phyloP scores from a whole-genome alignment of 805 yeast genomes.

The Candida sakaeoensis region DNA sequence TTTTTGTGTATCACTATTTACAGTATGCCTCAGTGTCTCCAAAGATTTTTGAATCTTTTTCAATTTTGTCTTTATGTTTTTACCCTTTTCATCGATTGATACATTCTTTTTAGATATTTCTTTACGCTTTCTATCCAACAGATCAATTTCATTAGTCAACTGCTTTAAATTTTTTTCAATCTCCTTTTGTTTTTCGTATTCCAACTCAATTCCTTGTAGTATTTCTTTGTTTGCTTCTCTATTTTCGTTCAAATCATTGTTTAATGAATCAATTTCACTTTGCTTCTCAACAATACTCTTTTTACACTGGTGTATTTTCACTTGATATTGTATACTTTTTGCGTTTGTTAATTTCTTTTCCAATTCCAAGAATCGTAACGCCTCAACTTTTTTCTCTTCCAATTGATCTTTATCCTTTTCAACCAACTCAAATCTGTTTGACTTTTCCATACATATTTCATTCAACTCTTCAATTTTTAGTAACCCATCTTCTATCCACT shows the following conservation, averaged over 20 bases:
- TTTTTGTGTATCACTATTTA: slow-evolving; percentile 45
- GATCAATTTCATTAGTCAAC: slow-evolving; percentile 13
- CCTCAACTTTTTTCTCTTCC: slow-evolving; percentile 68
- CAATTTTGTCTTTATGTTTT: slow-evolving; percentile 56
- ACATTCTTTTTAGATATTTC: slow-evolving; percentile 49
- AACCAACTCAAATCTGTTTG: slow-evolving; percentile 73
- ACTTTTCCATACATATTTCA: slow-evolving; percentile 77
- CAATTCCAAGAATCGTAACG: slow-evolving; percentile 57
- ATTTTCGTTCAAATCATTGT: slow-evolving; percentile 32
- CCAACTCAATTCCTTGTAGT: slow-evolving; percentile 21
- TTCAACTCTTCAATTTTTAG: slow-evolving; percentile 67
- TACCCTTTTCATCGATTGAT: slow-evolving; percentile 71
- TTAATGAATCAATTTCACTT: slow-evolving; percentile 36
- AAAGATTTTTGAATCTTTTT: slow-evolving; percentile 57
- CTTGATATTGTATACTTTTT: slow-evolving; percentile 56
- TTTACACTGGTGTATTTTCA: slow-evolving; percentile 38
- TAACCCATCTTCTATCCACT: slow-evolving; percentile 62
- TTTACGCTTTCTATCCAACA: slow-evolving; percentile 27
- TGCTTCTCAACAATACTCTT: slow-evolving; percentile 37
- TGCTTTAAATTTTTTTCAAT: slow-evolving; percentile 15
- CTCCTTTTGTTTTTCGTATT: slow-evolving; percentile 28
- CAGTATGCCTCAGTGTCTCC: slow-evolving; percentile 42
- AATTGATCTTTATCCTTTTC: slow-evolving; percentile 64
- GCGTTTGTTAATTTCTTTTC: slow-evolving; percentile 60
- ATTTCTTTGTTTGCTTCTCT: slow-evolving; percentile 22